Percentiles rank a stretch among this genome's conserved stretches.
Conservation (phyloP, 2,329 filamentous ascomycete species). For the Diaporthe helianthi region DNA sequence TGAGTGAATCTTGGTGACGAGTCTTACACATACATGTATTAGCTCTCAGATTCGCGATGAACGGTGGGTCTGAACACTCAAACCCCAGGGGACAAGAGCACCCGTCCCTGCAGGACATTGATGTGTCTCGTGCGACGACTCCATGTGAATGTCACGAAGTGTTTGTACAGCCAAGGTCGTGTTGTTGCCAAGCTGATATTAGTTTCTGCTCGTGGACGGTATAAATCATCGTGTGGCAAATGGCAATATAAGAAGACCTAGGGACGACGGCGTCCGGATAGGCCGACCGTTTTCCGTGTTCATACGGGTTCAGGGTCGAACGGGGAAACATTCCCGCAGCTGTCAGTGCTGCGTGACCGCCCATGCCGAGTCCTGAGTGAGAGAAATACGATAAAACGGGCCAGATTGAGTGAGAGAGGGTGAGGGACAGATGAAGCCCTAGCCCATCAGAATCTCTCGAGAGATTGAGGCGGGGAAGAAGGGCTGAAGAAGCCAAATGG, state of each 20-base stretch:
- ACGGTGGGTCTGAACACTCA: neutral
- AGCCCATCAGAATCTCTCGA: conserved; percentile 25
- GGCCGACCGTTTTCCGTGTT: neutral
- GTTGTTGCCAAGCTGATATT: neutral
- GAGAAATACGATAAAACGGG: conserved; percentile 11
- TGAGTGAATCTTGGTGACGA: conserved; percentile 5
- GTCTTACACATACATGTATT: too few species aligned
- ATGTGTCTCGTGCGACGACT: neutral
- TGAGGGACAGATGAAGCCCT: conserved; percentile 12
- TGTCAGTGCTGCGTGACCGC: conserved; percentile 8
- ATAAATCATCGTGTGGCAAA: neutral
- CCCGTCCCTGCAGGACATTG: neutral
- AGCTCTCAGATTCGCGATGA: conserved; percentile 21
- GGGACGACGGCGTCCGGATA: neutral
- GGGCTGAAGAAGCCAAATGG: conserved; percentile 29
- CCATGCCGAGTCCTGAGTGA: neutral
- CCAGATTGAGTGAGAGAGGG: neutral
- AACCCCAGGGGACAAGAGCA: neutral
- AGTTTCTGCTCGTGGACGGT: neutral
- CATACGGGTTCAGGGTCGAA: conserved; percentile 5
- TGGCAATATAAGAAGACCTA: neutral
- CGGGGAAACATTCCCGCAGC: neutral
- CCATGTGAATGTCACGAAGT: neutral
- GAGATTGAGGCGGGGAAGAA: conserved; percentile 31
- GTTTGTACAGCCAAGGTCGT: neutral